Conservation (phyloP, 176 grass and related monocot species). For the Oryza nivara region DNA sequence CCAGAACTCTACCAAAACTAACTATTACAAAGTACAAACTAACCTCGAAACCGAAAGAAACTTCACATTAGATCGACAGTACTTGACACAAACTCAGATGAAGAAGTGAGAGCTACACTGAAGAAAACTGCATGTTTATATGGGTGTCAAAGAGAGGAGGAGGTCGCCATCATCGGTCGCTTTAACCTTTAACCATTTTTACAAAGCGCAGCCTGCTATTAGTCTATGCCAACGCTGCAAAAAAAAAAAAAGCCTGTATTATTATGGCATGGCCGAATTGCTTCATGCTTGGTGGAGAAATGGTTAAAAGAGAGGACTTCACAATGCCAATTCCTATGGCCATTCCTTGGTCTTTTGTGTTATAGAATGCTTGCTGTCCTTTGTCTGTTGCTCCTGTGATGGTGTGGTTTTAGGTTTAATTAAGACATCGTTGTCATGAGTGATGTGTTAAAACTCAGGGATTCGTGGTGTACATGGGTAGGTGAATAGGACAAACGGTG, state of each 20-base stretch:
- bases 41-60: not conserved
- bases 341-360: slow-evolving; percentile 15
- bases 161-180: slow-evolving; percentile 39
- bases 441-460: slow-evolving; percentile 13
- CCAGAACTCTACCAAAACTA: not conserved
- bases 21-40: not conserved
- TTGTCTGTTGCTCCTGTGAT: not conserved
- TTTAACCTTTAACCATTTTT: slow-evolving; percentile 34
- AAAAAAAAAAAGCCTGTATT: slow-evolving; percentile 1
- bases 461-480: slow-evolving; percentile 24
- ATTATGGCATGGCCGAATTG: not conserved
- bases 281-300: too few species aligned
- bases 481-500: slow-evolving; percentile 22
- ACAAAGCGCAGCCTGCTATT: slow-evolving; percentile 37
- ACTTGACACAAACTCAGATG: not conserved
- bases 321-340: slow-evolving; percentile 27
- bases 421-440: slow-evolving; percentile 4
- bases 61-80: not conserved
- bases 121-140: slow-evolving; percentile 26
- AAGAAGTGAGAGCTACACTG: slow-evolving; percentile 20
- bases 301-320: not conserved
- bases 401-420: slow-evolving; percentile 19
- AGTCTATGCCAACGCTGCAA: slow-evolving; percentile 35
- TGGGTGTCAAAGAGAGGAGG: not conserved
- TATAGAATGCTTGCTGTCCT: not conserved